Evolutionary conservation across 805 yeast species (phyloP).

Genomic region (Candida anglica): DNA sequence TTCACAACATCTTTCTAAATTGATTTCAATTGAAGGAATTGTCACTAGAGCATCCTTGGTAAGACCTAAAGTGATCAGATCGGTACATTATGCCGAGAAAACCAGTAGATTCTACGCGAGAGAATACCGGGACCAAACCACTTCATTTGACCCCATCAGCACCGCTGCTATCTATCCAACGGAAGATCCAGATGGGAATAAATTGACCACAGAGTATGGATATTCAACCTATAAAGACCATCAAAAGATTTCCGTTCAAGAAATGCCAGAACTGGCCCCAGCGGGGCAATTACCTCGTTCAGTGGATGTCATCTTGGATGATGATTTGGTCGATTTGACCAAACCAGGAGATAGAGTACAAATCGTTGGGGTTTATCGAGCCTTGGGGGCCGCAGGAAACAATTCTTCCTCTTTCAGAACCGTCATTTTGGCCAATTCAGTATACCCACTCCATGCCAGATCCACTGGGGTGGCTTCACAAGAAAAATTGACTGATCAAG

Average conservation of each 20-base stretch:
- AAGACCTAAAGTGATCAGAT: conserved; percentile 85
- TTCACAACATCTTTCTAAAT: conserved; percentile 69
- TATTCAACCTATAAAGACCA: conserved; percentile 90
- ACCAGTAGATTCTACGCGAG: conserved; percentile 84
- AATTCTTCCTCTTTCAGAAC: conserved; percentile 73
- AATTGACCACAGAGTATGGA: conserved; percentile 87
- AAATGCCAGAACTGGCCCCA: conserved; percentile 97
- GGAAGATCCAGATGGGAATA: conserved; percentile 88
- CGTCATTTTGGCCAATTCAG: conserved; percentile 82
- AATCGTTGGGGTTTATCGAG: conserved; percentile 88
- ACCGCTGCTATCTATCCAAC: conserved; percentile 89
- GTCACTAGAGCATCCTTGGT: conserved; percentile 91
- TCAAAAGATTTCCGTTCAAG: conserved; percentile 90
- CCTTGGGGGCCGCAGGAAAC: conserved; percentile 70
- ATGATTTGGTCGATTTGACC: conserved; percentile 84
- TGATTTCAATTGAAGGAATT: conserved; percentile 90
- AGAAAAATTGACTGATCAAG: conserved; percentile 69
- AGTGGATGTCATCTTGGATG: conserved; percentile 88
- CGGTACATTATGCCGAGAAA: conserved; percentile 88
- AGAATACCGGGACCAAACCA: conserved; percentile 89
- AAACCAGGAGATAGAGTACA: conserved; percentile 97
- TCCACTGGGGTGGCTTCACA: conserved; percentile 78
- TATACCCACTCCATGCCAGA: conserved; percentile 83
- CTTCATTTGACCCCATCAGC: conserved; percentile 78
- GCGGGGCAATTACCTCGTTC: conserved; percentile 97